Conservation (phyloP, 768 basidiomycete species). For the Filobasidium wieringae region DNA sequence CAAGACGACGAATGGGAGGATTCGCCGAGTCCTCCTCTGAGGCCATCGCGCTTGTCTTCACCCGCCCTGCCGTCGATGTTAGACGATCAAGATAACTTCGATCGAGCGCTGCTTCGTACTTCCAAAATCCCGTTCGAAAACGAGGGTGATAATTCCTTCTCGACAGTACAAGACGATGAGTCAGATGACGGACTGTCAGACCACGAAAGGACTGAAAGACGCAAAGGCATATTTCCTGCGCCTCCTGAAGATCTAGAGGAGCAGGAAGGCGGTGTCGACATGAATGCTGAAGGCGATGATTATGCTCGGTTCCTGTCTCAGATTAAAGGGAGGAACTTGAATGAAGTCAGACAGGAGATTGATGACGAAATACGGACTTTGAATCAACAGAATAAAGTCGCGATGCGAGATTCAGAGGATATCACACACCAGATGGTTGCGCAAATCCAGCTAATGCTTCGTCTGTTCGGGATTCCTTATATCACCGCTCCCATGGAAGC, state of each 20-base stretch:
- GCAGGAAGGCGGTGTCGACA: constrained; percentile 22
- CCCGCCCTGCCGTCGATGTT: neutral
- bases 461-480: constrained; percentile 92
- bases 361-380: constrained; percentile 77
- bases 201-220: neutral
- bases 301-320: constrained; percentile 87
- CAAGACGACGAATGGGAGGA: neutral
- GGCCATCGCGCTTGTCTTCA: neutral
- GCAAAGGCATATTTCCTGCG: constrained; percentile 4
- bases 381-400: constrained; percentile 70
- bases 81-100: neutral
- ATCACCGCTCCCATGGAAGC: constrained; percentile 99
- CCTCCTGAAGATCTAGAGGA: constrained; percentile 18
- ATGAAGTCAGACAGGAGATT: constrained; percentile 71
- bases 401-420: constrained; percentile 88
- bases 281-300: constrained; percentile 47
- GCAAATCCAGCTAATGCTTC: constrained; percentile 72
- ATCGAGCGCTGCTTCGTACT: neutral
- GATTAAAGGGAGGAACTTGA: constrained; percentile 73
- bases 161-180: constrained; percentile 16
- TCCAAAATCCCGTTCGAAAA: neutral
- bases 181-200: constrained; percentile 38
- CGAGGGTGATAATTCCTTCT: constrained; percentile 1
- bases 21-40: neutral
- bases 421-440: constrained; percentile 88